Conservation (phyloP, 371 early-diverging fungal genomes). For the Blyttiomyces sp. region DNA sequence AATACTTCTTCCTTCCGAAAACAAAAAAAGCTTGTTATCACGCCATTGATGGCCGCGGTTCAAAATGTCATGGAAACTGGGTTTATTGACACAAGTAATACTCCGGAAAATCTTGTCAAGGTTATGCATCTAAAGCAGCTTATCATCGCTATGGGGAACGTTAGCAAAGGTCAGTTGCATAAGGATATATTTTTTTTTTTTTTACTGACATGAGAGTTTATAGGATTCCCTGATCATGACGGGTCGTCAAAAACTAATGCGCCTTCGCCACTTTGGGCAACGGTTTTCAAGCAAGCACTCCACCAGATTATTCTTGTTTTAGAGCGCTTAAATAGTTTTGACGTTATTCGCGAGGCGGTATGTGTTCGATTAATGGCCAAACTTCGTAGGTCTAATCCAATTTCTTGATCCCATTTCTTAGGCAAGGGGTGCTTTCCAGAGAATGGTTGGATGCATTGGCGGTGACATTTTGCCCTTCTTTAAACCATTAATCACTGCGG, state of each 20-base stretch:
- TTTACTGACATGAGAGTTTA: neutral
- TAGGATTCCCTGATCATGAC: constrained; percentile 77
- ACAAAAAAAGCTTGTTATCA: constrained; percentile 66
- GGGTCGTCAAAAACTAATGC: constrained; percentile 10
- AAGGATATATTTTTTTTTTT: neutral
- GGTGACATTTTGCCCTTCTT: constrained; percentile 77
- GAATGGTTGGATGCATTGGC: constrained; percentile 84
- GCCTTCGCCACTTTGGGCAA: constrained; percentile 53
- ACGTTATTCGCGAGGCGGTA: constrained; percentile 78
- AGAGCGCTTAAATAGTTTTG: constrained; percentile 57
- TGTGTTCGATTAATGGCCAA: constrained; percentile 1
- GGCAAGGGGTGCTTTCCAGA: constrained; percentile 80
- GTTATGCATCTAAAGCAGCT: constrained; percentile 77
- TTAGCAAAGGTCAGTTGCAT: constrained; percentile 65
- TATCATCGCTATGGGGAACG: constrained; percentile 82
- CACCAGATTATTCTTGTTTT: constrained; percentile 75
- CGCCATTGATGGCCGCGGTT: constrained; percentile 74
- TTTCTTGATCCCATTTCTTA: constrained; percentile 18
- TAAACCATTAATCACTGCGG: constrained; percentile 70
- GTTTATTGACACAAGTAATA: constrained; percentile 39
- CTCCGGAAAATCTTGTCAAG: constrained; percentile 63
- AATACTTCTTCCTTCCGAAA: constrained; percentile 9
- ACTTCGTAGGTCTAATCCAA: neutral
- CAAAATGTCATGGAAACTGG: constrained; percentile 48
- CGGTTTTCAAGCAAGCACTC: constrained; percentile 76